Evolutionary conservation across 345 rosid genomes (phyloP).

Genomic region (Eucalyptus sp.): DNA sequence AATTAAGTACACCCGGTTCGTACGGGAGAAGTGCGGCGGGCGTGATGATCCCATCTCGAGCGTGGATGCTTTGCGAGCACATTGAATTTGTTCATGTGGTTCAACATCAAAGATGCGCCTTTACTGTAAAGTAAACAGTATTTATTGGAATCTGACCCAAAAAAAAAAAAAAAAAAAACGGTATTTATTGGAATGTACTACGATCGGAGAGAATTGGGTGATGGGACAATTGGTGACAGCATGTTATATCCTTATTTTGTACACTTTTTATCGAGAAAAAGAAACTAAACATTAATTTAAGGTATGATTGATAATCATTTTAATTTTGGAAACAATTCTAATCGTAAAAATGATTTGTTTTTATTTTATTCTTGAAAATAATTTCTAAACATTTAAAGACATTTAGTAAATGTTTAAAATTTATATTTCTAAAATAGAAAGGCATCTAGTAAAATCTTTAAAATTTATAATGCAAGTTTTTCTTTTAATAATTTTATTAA

Average conservation of each 20-base stretch:
- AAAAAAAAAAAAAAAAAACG: too few relatives aligned
- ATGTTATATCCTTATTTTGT: background rate
- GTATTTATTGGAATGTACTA: background rate
- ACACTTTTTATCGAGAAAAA: background rate
- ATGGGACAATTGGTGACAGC: background rate
- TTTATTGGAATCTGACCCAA: background rate
- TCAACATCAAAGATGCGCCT: background rate
- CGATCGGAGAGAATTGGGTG: fast-evolving
- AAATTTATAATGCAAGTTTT: too few relatives aligned
- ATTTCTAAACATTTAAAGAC: fast-evolving
- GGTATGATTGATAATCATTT: fast-evolving
- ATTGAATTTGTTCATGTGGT: background rate
- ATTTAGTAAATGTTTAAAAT: fast-evolving
- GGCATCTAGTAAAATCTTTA: fast-evolving
- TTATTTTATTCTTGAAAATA: fast-evolving
- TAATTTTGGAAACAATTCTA: fast-evolving
- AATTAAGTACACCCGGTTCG: background rate
- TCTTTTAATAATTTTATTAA: too few relatives aligned
- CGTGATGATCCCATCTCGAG: background rate
- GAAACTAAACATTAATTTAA: background rate
- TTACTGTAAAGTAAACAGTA: background rate
- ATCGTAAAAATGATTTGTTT: fast-evolving
- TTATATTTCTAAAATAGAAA: fast-evolving
- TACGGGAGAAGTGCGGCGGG: background rate
- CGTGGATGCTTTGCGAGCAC: background rate